Evolutionary conservation across 2,329 filamentous ascomycete species (phyloP), one percentile per base, ranked within the genome.

Genomic region (Diaporthe vexans): DNA sequence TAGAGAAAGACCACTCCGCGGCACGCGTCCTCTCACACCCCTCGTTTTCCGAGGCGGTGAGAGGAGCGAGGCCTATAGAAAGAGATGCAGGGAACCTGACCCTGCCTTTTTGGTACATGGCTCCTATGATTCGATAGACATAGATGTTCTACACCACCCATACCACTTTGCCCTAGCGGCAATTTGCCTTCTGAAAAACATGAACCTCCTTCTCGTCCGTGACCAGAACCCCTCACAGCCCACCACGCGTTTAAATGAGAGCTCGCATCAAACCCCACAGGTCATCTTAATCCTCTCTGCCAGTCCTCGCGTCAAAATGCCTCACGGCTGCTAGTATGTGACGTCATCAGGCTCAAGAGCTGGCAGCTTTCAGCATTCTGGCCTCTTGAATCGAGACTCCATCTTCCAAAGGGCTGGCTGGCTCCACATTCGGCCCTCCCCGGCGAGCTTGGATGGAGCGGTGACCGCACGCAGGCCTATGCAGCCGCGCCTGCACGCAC

Each of bases 41-140:
- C 29, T 54, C 26, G 29, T 40, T 15, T 63, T 58, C 33, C 26
- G 37, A 63, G 72, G 57, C 46, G 51, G 56, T 59, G 24, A 58
- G 69, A n/a, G 59, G n/a, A 48, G 8, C 19, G 59, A 46, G 70
- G 51, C 26, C 21, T 63, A 51, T 63, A 72, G 59, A 74, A 40
- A 68, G 35, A 72, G 57, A 73, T 43, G 33, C 56, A 73, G 74
- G 43, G 71, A 57, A 69, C 37, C 33, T 61, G 24, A 29, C 51
- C 65, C 24, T 56, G 43, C 56, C 56, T 11, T 63, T 63, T 71
- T 40, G 74, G 71, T 73, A 73, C 58, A 73, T 46, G 63, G 33
- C 51, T 46, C 71, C 40, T 40, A 67, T 54, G 71, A 57, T 65
- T 75, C 46, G 71, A 75, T 71, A 75, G 74, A 75, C 57, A 73